These are phyloP conservation scores for Pelargonium australe DNA, from an alignment of 441 rosid genomes.

Conservation along the genomic window DNA sequence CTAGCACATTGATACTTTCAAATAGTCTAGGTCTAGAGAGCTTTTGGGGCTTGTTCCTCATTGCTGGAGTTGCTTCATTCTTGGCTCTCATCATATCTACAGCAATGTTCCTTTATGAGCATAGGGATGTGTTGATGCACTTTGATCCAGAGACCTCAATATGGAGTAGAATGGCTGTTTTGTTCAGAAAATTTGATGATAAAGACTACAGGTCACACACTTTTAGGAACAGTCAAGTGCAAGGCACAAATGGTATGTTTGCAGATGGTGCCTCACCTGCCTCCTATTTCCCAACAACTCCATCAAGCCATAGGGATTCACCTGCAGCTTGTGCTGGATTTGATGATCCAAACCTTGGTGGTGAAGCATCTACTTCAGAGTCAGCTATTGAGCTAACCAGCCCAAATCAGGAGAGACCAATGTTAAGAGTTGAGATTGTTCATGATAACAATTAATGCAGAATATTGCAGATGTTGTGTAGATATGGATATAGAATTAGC, in stretches of 20 bases:
- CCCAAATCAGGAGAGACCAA: constrained; percentile 12
- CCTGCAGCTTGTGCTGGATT: neutral
- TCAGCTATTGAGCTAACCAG: constrained; percentile 6
- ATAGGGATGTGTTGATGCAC: constrained; percentile 11
- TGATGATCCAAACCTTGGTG: neutral
- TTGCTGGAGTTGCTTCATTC: constrained; percentile 31
- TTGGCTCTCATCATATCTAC: constrained; percentile 34
- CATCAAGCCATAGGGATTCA: constrained; percentile 21
- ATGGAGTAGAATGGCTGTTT: neutral
- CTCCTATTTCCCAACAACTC: constrained; percentile 47
- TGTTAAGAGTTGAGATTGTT: too few relatives aligned
- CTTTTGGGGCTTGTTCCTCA: constrained; percentile 53
- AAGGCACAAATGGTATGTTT: too few relatives aligned
- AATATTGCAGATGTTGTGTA: too few relatives aligned
- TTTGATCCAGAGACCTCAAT: constrained; percentile 8
- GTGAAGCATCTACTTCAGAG: too few relatives aligned
- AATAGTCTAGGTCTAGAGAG: constrained; percentile 43
- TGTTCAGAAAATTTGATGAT: neutral
- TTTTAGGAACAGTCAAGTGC: neutral
- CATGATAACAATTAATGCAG: too few relatives aligned
- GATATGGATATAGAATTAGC: too few relatives aligned
- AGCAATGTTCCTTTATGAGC: constrained; percentile 24
- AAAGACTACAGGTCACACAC: constrained; percentile 14
- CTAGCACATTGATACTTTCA: constrained; percentile 24
- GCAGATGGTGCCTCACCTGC: constrained; percentile 17